Base-by-base conservation (phyloP, 108 stramenopile genomes). In the Nitzschia sp. region DNA sequence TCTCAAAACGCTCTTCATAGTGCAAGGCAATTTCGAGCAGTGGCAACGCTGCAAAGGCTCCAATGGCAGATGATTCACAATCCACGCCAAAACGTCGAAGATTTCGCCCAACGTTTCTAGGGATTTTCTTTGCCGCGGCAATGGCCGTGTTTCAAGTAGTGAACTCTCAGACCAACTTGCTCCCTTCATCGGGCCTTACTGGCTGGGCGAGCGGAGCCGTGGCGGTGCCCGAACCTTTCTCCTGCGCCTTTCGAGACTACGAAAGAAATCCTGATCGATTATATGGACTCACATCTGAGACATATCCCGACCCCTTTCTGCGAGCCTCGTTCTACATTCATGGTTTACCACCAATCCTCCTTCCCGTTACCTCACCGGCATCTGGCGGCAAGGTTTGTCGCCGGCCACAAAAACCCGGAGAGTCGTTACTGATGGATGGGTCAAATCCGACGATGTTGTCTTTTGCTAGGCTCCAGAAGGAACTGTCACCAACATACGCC, bases 361-460 rank as follows among this genome's bases (percentile, higher is more conserved):
- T 66, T 29, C 30, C 32, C 2, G 1, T 27, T 3, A 17, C 21
- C 2, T 9, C 6, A 41, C 38, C 38, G 13, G 38, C 6, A 13
- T 9, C 9, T 41, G 38, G 38, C 13, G 38, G 19, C 22, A 36
- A 63, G 17, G 77, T 45, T 2, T 33, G 36, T 32, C 5, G 25
- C 41, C 17, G 32, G 25, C 29, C 5, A 13, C 29, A 26, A 58
- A 58, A 5, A 30, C 21, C 28, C 3, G 26, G 60, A 9, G 26
- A 32, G 8, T 44, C 3, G 21, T 9, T 32, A 5, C 15, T 22
- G 28, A 66, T 66, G 64, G 90, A 91, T 76, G 90, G 90, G 2
- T 84, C 85, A 59, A 91, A 91, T 75, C 90, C 90, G 0, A 73
- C 70, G 34, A 47, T 91, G 1, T 33, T 91, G 4, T 80, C 82